Evolutionary conservation across 1,139 yeast genomes (phyloP), one percentile per base, ranked within the genome.

Genomic region (Blastobotrys serpentis): DNA sequence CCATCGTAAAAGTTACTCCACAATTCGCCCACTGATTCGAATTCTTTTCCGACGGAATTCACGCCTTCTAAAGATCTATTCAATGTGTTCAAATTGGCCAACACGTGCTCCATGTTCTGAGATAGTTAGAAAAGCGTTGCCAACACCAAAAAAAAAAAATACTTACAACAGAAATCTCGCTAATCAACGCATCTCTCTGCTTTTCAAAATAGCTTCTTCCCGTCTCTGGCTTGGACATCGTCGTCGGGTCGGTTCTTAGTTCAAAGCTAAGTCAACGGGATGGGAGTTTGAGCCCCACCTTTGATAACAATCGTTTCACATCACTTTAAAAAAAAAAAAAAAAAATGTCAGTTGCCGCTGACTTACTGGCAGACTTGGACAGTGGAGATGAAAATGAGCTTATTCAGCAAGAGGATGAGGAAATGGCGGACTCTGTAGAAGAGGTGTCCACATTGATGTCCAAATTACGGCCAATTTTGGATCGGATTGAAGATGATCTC

Each of bases 11-110:
- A 77, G 33, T 68, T 70, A 42, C 70, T 67, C 83, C 83, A 78
- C 26, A 78, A 63, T 18, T 65, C 65, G 1, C 81, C 69, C 11
- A 77, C 78, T 26, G 71, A 68, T 46, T 77, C 79, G 52, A 78
- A 78, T 53, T 77, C 82, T 54, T 74, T 74, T 1, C 82, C 82
- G 4, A 78, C 79, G 1, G 78, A 77, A 14, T 76, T 69, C 1
- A 76, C 72, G 21, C 73, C 76, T 52, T 77, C 79, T 40, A 78
- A 59, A 0, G 81, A 73, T 42, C 79, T 68, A 56, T 78, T 78
- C 43, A 78, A 62, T 37, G 76, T 70, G 56, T 75, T 76, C 44
- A 78, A 60, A 52, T 75, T 76, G 55, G 73, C 71, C 46, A 78
- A 61, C 6, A 78, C 77, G 2, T 75, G 67, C 50, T 77, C 81